Percentiles rank a stretch among this genome's conserved stretches.
Conservation (phyloP, 2,329 filamentous ascomycete genomes). For the Taxawa tesnikishii region DNA sequence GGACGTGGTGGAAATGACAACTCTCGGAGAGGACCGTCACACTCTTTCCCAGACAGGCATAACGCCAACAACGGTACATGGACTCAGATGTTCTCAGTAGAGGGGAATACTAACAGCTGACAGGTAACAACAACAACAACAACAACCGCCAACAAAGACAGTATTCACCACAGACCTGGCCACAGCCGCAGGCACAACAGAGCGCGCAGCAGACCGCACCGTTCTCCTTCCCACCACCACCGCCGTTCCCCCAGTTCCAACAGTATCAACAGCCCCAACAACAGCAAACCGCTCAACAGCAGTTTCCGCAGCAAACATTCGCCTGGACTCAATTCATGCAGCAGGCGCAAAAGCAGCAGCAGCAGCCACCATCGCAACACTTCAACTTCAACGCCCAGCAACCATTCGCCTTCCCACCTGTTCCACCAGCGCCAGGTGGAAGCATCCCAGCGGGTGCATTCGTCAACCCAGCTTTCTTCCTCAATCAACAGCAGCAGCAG, state of each 20-base stretch:
- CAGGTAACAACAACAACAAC: slow-evolving; percentile 5
- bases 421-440: slow-evolving; percentile 1
- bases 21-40: slow-evolving; percentile 6
- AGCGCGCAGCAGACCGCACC: slow-evolving; percentile 1
- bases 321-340: slow-evolving; percentile 2
- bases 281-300: slow-evolving; percentile 8
- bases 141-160: slow-evolving; percentile 10
- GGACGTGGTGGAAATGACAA: slow-evolving; percentile 11
- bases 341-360: slow-evolving; percentile 3
- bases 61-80: slow-evolving; percentile 8
- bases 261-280: background rate
- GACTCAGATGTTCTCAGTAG: too few species aligned
- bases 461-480: slow-evolving; percentile 20
- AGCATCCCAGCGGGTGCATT: slow-evolving; percentile 15
- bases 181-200: slow-evolving; percentile 1
- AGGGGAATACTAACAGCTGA: too few species aligned
- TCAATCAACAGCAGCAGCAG: slow-evolving; percentile 14
- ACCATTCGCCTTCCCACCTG: background rate
- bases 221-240: slow-evolving; percentile 1
- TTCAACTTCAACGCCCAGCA: slow-evolving; percentile 9
- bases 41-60: slow-evolving; percentile 15
- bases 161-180: slow-evolving; percentile 4
- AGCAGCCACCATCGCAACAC: slow-evolving; percentile 38
- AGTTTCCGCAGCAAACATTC: slow-evolving; percentile 2
- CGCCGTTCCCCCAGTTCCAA: slow-evolving; percentile 5